phyloP scores from a whole-genome alignment of 441 rosid genomes.

The Populus hybrid region DNA sequence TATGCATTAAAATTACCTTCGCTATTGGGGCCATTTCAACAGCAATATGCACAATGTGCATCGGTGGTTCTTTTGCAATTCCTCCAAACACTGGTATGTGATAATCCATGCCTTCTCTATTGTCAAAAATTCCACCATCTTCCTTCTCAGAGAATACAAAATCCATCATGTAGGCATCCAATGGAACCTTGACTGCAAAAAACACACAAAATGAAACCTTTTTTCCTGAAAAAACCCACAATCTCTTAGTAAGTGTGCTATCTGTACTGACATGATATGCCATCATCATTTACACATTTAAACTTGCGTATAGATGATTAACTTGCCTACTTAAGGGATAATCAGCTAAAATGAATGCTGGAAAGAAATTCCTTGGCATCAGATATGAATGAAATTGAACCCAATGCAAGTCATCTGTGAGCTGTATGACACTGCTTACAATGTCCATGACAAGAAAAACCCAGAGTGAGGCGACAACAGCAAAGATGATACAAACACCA shows the following conservation, averaged over 20 bases:
- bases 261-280: not conserved
- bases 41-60: constrained; percentile 88
- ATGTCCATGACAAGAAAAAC: not conserved
- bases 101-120: constrained; percentile 77
- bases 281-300: not conserved
- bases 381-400: not conserved
- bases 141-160: constrained; percentile 95
- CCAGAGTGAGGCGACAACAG: not conserved
- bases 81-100: constrained; percentile 85
- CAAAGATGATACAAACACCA: not conserved
- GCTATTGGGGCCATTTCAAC: constrained; percentile 99
- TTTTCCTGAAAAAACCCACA: not conserved
- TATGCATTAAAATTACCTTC: constrained; percentile 47
- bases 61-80: constrained; percentile 77
- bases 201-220: constrained; percentile 16
- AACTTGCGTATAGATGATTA: not conserved
- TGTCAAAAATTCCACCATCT: constrained; percentile 84
- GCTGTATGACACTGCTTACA: not conserved
- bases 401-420: not conserved
- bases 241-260: not conserved
- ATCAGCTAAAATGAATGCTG: not conserved
- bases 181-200: constrained; percentile 76
- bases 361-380: not conserved
- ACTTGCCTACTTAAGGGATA: not conserved
- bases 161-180: constrained; percentile 96